Conservation (phyloP, 1,284 basidiomycete species). For the Heterobasidion parviporum region DNA sequence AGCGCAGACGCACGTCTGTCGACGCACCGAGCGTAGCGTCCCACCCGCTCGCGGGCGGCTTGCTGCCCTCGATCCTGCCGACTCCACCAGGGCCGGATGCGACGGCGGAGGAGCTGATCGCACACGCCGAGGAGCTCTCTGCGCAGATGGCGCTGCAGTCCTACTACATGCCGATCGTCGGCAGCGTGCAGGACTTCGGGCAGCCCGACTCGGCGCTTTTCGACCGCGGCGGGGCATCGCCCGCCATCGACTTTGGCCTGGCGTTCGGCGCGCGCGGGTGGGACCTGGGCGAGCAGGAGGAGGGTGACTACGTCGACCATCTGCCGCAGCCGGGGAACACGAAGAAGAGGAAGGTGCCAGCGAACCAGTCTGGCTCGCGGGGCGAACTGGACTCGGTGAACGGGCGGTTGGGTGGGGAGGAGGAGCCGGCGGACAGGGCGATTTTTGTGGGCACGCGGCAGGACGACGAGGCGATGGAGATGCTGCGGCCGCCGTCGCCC, state of each 20-base stretch:
- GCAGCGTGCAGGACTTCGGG: constrained; percentile 36
- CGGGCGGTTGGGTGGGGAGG: constrained; percentile 30
- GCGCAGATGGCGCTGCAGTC: constrained; percentile 49
- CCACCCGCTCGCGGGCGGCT: constrained; percentile 5
- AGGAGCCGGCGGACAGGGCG: constrained; percentile 25
- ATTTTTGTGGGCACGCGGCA: constrained; percentile 18
- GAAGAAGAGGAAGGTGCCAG: constrained; percentile 78
- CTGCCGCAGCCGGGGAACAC: constrained; percentile 71
- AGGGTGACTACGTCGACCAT: constrained; percentile 57
- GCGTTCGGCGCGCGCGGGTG: constrained; percentile 9
- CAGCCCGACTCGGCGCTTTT: constrained; percentile 11
- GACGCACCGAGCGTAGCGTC: constrained; percentile 9
- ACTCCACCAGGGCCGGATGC: constrained; percentile 23
- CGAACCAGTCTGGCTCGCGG: constrained; percentile 32
- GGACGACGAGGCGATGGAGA: constrained; percentile 14
- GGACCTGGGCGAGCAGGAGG: constrained; percentile 41
- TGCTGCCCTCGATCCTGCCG: constrained; percentile 8
- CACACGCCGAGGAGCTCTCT: constrained; percentile 40
- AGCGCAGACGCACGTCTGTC: constrained; percentile 49
- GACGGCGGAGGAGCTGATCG: constrained; percentile 41
- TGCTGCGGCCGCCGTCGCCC: constrained; percentile 2
- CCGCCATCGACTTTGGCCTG: constrained; percentile 16
- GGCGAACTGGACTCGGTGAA: constrained; percentile 28
- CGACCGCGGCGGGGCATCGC: constrained; percentile 5
- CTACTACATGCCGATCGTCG: constrained; percentile 52